Percentiles rank a stretch among this genome's conserved stretches.
Evolutionary conservation across 768 basidiomycete species (phyloP).

Genomic region (Boletus huronensis): DNA sequence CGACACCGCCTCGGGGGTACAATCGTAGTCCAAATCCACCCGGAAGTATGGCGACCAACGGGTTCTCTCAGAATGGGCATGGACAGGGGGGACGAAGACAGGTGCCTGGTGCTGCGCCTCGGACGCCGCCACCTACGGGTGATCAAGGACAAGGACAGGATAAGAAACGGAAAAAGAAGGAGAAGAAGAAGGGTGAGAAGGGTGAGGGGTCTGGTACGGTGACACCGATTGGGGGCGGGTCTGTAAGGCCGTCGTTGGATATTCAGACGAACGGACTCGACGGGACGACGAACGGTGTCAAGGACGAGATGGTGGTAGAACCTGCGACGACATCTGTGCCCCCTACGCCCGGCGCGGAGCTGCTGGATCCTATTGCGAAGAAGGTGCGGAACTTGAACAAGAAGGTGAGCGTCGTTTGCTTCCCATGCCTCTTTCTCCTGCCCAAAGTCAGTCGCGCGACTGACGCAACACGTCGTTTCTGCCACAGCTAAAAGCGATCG

Average conservation of each 20-base stretch:
- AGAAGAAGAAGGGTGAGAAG: conserved; percentile 49
- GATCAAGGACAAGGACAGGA: conserved; percentile 32
- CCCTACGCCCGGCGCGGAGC: conserved; percentile 53
- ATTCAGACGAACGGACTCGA: conserved; percentile 30
- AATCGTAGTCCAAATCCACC: conserved; percentile 55
- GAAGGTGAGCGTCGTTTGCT: conserved; percentile 54
- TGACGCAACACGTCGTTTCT: not conserved
- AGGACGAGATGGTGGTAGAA: conserved; percentile 5
- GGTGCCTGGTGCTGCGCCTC: conserved; percentile 72
- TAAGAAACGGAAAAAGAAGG: conserved; percentile 50
- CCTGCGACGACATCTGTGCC: conserved; percentile 35
- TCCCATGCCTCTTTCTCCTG: not conserved
- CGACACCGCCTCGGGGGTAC: conserved; percentile 62
- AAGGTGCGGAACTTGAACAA: conserved; percentile 93
- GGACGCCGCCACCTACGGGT: conserved; percentile 44
- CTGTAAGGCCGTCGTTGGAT: conserved; percentile 36
- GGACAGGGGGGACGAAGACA: conserved; percentile 32
- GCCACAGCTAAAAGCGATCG: conserved; percentile 91
- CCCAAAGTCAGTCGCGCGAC: not conserved
- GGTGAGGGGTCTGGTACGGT: conserved; percentile 28
- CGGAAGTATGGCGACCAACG: conserved; percentile 42
- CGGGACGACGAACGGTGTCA: conserved; percentile 16
- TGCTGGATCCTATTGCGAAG: conserved; percentile 82
- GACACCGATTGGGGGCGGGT: conserved; percentile 28
- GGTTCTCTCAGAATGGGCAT: conserved; percentile 29